Conservation (phyloP, 1,139 yeast species). For the Casaregolazyma suthepensis region DNA sequence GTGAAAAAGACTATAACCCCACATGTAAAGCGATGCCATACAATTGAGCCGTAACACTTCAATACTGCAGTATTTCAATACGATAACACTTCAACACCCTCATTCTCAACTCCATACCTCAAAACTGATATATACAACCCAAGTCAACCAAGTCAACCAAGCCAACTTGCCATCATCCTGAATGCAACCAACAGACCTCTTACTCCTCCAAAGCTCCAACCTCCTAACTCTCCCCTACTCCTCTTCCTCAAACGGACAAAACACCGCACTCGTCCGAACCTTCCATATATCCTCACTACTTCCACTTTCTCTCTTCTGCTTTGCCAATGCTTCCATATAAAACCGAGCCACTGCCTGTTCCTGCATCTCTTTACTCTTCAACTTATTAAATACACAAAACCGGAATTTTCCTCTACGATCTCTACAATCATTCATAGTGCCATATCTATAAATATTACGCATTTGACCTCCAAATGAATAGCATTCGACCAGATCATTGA, state of each 20-base stretch:
- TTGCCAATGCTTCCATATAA: slow-evolving; percentile 57
- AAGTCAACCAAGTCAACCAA: too few species aligned
- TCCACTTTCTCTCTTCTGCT: slow-evolving; percentile 54
- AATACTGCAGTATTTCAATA: too few species aligned
- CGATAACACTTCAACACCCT: too few species aligned
- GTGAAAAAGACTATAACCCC: too few species aligned
- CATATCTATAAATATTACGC: slow-evolving; percentile 74
- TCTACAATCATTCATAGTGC: slow-evolving; percentile 65
- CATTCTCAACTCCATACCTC: too few species aligned
- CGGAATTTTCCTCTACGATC: slow-evolving; percentile 68
- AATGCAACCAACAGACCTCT: background rate
- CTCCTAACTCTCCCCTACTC: background rate
- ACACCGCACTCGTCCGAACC: slow-evolving; percentile 37
- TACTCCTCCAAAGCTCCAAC: background rate
- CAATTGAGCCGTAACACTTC: too few species aligned
- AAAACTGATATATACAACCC: too few species aligned
- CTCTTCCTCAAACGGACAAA: slow-evolving; percentile 31
- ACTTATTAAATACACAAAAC: slow-evolving; percentile 65
- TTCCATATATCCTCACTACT: slow-evolving; percentile 78
- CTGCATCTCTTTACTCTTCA: slow-evolving; percentile 44
- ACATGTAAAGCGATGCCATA: too few species aligned
- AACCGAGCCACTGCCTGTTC: slow-evolving; percentile 55
- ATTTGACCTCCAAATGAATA: slow-evolving; percentile 88
- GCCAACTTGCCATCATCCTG: too few species aligned
- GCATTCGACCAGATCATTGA: slow-evolving; percentile 80